Base-by-base conservation (phyloP, 1,284 basidiomycete genomes). In the Malassezia caprae region DNA sequence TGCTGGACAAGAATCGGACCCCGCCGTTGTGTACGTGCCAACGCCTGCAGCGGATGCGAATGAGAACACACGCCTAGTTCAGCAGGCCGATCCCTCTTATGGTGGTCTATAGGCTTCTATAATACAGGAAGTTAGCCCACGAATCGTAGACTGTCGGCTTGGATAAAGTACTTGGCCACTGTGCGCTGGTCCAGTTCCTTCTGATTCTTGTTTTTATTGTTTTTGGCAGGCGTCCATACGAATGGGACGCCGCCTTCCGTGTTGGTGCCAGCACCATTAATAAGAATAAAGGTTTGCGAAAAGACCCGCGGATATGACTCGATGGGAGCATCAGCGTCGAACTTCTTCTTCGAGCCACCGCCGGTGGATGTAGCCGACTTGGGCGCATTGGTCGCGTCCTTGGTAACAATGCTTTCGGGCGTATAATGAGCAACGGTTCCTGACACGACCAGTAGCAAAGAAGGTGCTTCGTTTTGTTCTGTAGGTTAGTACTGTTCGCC, bases 351-450 rank as follows among this genome's bases (percentile, higher is more conserved):
- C 53, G 46, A 27, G 56, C 62, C 62, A 63, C 17, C 60, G 59
- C 51, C 69, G 72, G 42, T 55, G 0, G 62, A 28, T 0, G 56
- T 53, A 1, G 61, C 56, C 4, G 66, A 65, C 34, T 64, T 63
- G 10, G 70, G 70, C 17, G 68, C 70, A 48, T 58, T 63, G 5
- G 59, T 58, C 10, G 52, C 32, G 13, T 64, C 53, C 3, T 56
- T 56, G 1, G 62, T 62, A 4, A 63, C 63, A 0, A 59, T 53
- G 2, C 66, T 69, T 45, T 63, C 63, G 39, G 70, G 70, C 5
- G 68, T 72, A 48, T 71, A 68, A 51, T 73, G 69, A 27, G 67
- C 60, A 8, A 73, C 70, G 1, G 64, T 64, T 13, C 70, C 70
- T 2, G 64, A 61, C 13, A 71, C 68, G 10, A 53, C 62, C 4